Evolutionary conservation across 768 basidiomycete species (phyloP).

Genomic region (Leccinum subgranulosum): DNA sequence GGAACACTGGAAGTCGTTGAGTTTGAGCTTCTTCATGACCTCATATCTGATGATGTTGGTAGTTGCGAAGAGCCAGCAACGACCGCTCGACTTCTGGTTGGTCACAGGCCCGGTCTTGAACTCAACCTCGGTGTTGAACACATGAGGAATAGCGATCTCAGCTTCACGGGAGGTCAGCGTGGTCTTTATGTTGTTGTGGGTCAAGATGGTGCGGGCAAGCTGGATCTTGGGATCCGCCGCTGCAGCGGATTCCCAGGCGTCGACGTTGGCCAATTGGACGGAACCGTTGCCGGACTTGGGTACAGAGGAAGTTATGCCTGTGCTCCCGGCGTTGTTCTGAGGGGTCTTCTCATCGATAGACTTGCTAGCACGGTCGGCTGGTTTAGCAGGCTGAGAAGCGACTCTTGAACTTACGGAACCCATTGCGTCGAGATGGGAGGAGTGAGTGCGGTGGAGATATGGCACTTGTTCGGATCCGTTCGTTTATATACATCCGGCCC

Average conservation of each 20-base stretch:
- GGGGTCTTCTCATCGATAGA: constrained; percentile 27
- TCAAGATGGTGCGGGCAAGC: constrained; percentile 74
- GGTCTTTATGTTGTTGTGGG: constrained; percentile 62
- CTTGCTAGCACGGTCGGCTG: constrained; percentile 18
- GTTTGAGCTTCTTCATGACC: constrained; percentile 79
- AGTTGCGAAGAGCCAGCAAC: constrained; percentile 96
- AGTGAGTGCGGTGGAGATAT: constrained; percentile 1
- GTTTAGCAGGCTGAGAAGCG: constrained; percentile 12
- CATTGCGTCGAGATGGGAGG: constrained; percentile 16
- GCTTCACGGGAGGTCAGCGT: constrained; percentile 65
- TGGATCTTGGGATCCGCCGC: constrained; percentile 55
- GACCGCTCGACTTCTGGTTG: constrained; percentile 81
- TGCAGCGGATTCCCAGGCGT: constrained; percentile 64
- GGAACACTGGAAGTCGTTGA: constrained; percentile 88
- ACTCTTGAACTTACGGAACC: constrained; percentile 26
- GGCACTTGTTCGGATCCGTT: constrained; percentile 12
- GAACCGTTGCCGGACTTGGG: constrained; percentile 56
- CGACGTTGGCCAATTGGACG: constrained; percentile 53
- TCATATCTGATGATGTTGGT: constrained; percentile 83
- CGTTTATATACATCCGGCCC: constrained; percentile 22
- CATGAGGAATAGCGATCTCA: constrained; percentile 59
- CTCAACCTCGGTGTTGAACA: constrained; percentile 80
- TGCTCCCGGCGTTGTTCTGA: background rate
- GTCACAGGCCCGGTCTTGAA: constrained; percentile 84
- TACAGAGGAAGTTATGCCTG: constrained; percentile 1